phyloP scores from a whole-genome alignment of 169 alveolate species.

The Amoebophrya sp. region DNA sequence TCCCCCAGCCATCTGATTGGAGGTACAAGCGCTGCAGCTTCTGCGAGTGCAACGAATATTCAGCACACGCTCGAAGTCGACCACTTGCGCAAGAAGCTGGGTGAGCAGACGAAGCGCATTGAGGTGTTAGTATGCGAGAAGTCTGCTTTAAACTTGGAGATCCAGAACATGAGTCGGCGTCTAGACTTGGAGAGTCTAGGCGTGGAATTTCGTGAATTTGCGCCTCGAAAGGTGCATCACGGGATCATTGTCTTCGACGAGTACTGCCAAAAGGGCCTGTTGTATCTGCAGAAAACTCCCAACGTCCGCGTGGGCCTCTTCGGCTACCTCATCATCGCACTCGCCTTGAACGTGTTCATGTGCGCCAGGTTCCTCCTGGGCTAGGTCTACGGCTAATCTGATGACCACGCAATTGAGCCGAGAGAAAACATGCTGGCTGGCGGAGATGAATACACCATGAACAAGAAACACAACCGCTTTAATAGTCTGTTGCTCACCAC shows the following conservation, averaged over 20 bases:
- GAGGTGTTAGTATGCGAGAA: conserved; percentile 5
- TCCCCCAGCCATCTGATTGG: no score
- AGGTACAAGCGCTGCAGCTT: no score
- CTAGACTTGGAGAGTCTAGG: not conserved
- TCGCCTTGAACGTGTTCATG: not conserved
- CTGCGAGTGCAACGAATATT: not conserved
- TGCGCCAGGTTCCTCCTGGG: not conserved
- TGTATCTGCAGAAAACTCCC: not conserved
- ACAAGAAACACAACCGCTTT: no score
- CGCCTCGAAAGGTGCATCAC: not conserved
- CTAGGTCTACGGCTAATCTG: not conserved
- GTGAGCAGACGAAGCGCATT: not conserved
- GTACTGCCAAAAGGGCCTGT: not conserved
- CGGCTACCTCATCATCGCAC: not conserved
- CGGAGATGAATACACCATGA: no score
- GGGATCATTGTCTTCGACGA: conserved; percentile 2
- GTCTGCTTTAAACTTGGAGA: not conserved
- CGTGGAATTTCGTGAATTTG: not conserved
- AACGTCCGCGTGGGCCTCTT: not conserved
- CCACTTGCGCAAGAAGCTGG: not conserved
- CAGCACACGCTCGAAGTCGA: not conserved
- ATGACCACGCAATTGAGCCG: no score
- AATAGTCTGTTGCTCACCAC: no score
- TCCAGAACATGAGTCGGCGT: conserved; percentile 6
- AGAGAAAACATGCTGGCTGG: no score